phyloP scores from a whole-genome alignment of 495 filamentous ascomycete species.

The Penicillium angulare region DNA sequence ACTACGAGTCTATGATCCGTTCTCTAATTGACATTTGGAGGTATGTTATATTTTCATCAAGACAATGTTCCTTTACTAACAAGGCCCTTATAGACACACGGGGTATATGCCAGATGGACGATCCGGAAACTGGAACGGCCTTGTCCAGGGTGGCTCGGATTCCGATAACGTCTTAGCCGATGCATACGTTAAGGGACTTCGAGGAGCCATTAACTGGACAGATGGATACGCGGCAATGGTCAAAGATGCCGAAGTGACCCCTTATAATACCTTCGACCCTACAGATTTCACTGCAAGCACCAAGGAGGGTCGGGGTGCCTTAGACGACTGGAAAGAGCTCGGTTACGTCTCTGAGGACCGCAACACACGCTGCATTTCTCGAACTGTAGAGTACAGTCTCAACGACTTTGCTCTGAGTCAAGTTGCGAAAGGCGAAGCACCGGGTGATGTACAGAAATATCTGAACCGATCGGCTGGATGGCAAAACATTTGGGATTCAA shows the following conservation, averaged over 20 bases:
- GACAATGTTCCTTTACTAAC: neutral
- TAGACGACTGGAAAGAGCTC: slow-evolving; percentile 64
- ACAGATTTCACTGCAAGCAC: slow-evolving; percentile 58
- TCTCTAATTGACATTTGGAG: slow-evolving; percentile 45
- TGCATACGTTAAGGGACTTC: slow-evolving; percentile 44
- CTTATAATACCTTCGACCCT: slow-evolving; percentile 61
- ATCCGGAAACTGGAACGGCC: slow-evolving; percentile 62
- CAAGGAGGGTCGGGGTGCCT: slow-evolving; percentile 64
- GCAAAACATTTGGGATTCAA: slow-evolving; percentile 62
- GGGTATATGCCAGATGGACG: slow-evolving; percentile 58
- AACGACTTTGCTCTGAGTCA: slow-evolving; percentile 70
- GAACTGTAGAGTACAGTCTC: slow-evolving; percentile 71
- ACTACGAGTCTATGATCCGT: slow-evolving; percentile 63
- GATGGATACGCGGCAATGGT: slow-evolving; percentile 57
- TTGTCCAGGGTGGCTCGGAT: slow-evolving; percentile 72
- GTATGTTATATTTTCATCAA: slow-evolving; percentile 13
- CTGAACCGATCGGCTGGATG: slow-evolving; percentile 57
- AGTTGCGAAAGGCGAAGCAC: slow-evolving; percentile 57
- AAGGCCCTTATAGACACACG: slow-evolving; percentile 36
- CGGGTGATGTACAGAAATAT: slow-evolving; percentile 58
- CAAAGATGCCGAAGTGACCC: slow-evolving; percentile 73
- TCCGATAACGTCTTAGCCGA: slow-evolving; percentile 48
- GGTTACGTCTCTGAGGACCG: slow-evolving; percentile 68
- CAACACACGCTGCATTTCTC: slow-evolving; percentile 65
- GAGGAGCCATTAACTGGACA: slow-evolving; percentile 49